Base-by-base conservation (phyloP, 257 asterid species). In the Capsicum rhomboideum region DNA sequence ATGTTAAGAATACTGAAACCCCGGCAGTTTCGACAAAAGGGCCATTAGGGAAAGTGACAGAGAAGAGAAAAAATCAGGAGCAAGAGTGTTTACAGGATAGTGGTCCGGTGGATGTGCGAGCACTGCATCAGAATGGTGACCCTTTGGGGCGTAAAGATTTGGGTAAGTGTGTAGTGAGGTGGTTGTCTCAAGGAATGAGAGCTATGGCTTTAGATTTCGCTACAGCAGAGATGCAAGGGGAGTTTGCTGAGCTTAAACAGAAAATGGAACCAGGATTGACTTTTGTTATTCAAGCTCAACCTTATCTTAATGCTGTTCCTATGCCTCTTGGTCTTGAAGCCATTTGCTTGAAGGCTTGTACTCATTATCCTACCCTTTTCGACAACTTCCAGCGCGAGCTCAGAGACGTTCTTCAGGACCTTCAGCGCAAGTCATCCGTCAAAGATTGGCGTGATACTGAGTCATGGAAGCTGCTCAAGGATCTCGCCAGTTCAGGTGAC, bases 311-410 rank as follows among this genome's bases (percentile, higher is more conserved):
- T 80, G 94, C 97, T 23, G 89, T 91, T 6, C 98, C 99, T 52
- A 93, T 96, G 98, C 99, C 99, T 12, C 88, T 91, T 8, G 99
- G 99, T 64, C 82, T 91, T 50, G 99, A 96, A 86, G 92, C 97
- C 64, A 63, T 90, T 66, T 96, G 99, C 85, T 92, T 96, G 87
- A 96, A 92, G 91, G 92, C 96, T 11, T 91, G 95, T 89, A 93
- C 98, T 78, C 99, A 96, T 86, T 96, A 96, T 83, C 99, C 99
- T 37, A 96, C 99, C 29, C 94, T 96, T 17, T 94, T 96, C 89
- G 99, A 96, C 88, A 92, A 96, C 86, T 96, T 96, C 89, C 99
- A 96, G 93, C 88, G 98, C 83, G 98, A 96, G 92, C 97, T 96
- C 78, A 88, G 98, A 58, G 97, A 94, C 44, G 90, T 92, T 83